A percentile compares a stretch with the other conserved stretches of the same genome.
Conservation (phyloP, 768 basidiomycete species). For the Tulasnella sp. region DNA sequence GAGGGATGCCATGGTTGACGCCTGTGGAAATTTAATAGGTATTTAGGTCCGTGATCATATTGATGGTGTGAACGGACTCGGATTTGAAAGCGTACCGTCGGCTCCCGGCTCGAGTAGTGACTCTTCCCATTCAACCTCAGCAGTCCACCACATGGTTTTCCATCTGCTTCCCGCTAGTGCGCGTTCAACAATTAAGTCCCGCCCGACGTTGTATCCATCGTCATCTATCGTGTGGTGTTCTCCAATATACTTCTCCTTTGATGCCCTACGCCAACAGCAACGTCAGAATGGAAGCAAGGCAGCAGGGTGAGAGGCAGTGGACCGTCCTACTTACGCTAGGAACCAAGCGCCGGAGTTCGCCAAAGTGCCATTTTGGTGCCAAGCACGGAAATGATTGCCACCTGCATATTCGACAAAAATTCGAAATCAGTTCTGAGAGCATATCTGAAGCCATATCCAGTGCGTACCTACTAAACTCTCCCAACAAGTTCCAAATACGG, state of each 20-base stretch:
- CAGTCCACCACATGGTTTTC: slow-evolving; percentile 47
- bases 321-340: slow-evolving; percentile 59
- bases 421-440: slow-evolving; percentile 9
- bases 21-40: slow-evolving; percentile 33
- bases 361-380: slow-evolving; percentile 74
- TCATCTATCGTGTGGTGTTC: slow-evolving; percentile 54
- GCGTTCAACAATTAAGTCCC: slow-evolving; percentile 63
- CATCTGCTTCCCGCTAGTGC: slow-evolving; percentile 34
- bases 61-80: background rate
- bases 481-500: slow-evolving; percentile 79
- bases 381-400: slow-evolving; percentile 83
- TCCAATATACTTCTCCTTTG: slow-evolving; percentile 45
- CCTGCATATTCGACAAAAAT: slow-evolving; percentile 31
- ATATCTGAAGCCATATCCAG: background rate
- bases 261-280: slow-evolving; percentile 49
- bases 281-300: no score
- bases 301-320: no score
- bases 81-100: slow-evolving; percentile 37
- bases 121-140: slow-evolving; percentile 63
- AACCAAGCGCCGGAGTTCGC: slow-evolving; percentile 77
- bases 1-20: slow-evolving; percentile 69
- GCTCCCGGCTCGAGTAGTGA: slow-evolving; percentile 56
- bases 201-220: slow-evolving; percentile 73
- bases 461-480: slow-evolving; percentile 57
- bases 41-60: no score